These are phyloP conservation scores for Tylopilus orsonianus DNA, from an alignment of 1,284 basidiomycete genomes.

Conservation along the genomic window DNA sequence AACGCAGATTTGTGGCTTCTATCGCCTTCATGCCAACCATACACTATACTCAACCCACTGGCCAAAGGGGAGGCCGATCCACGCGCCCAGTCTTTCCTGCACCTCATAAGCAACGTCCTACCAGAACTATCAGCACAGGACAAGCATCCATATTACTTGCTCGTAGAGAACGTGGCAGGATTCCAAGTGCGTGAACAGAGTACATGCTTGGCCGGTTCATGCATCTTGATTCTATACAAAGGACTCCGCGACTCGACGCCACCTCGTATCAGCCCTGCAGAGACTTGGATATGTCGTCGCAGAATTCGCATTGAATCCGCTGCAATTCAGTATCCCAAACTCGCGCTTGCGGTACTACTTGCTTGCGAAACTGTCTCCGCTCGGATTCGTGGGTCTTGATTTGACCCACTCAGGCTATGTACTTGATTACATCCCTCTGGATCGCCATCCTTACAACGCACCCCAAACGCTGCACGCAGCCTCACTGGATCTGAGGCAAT, in stretches of 20 bases:
- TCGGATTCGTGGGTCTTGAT: constrained; percentile 34
- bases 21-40: constrained; percentile 79
- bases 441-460: background rate
- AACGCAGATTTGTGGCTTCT: constrained; percentile 66
- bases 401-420: constrained; percentile 13
- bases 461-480: background rate
- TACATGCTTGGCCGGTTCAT: background rate
- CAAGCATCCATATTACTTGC: constrained; percentile 53
- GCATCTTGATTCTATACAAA: constrained; percentile 31
- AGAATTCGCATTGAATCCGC: constrained; percentile 68
- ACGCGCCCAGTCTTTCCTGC: constrained; percentile 71
- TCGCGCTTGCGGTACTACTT: constrained; percentile 77
- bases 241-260: constrained; percentile 61
- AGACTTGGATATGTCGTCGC: constrained; percentile 53
- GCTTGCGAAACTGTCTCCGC: constrained; percentile 55
- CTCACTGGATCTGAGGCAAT: constrained; percentile 40
- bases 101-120: constrained; percentile 63
- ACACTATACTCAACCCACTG: constrained; percentile 71
- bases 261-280: constrained; percentile 49
- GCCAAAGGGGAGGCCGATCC: constrained; percentile 70
- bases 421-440: constrained; percentile 24
- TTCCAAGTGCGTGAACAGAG: constrained; percentile 58
- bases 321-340: constrained; percentile 77
- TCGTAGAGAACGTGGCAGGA: constrained; percentile 78
- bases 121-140: constrained; percentile 49